A percentile compares a stretch with the other conserved stretches of the same genome.
phyloP scores from a whole-genome alignment of 176 grass and related monocot species.

The Aegilops tauschii region DNA sequence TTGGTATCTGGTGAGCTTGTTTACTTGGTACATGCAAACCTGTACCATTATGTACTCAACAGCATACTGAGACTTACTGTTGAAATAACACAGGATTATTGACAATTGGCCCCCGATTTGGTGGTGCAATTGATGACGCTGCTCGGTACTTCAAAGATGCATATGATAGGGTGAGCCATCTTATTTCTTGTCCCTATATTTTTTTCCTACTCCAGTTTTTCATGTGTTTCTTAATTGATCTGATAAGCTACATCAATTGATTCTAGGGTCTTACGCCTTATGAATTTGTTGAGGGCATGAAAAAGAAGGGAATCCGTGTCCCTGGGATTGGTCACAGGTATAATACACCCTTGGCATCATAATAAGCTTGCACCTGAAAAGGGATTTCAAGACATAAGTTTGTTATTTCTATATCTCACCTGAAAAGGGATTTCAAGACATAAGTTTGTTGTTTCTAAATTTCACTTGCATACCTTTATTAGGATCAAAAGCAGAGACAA shows the following conservation, averaged over 20 bases:
- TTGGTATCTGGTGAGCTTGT: conserved; percentile 87
- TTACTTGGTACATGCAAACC: conserved; percentile 14
- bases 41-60: background rate
- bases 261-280: conserved; percentile 81
- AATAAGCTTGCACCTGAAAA: conserved; percentile 2
- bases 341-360: background rate
- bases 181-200: background rate
- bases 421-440: background rate
- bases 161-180: conserved; percentile 69
- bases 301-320: conserved; percentile 99
- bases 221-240: background rate
- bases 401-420: background rate
- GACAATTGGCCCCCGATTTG: conserved; percentile 96
- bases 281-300: conserved; percentile 98
- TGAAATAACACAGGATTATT: conserved; percentile 63
- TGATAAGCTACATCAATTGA: conserved; percentile 15
- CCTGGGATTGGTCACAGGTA: conserved; percentile 99
- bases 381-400: background rate
- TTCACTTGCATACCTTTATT: background rate
- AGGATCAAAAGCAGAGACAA: conserved; percentile 99
- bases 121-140: conserved; percentile 99
- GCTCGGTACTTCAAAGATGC: conserved; percentile 99
- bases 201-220: conserved; percentile 9
- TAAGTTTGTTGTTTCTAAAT: background rate
- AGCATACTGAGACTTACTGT: background rate